These are phyloP conservation scores for Trichoderma sp. DNA, from an alignment of 2,329 filamentous ascomycete genomes.

Conservation along the genomic window DNA sequence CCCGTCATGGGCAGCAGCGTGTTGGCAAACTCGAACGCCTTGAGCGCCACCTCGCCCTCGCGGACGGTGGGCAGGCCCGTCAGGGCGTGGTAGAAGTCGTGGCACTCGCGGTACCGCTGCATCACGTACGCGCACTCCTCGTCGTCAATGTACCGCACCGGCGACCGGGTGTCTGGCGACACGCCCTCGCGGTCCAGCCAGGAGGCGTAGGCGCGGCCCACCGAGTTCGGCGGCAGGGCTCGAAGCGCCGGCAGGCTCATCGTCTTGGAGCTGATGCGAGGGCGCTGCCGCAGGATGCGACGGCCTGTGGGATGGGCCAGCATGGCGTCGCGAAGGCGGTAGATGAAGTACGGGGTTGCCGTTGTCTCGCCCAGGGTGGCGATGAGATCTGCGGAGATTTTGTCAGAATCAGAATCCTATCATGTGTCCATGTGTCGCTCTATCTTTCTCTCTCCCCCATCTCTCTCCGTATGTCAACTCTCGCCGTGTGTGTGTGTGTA, in stretches of 20 bases:
- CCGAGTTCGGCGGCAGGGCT: slow-evolving; percentile 67
- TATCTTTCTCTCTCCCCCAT: background rate
- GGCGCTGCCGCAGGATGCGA: slow-evolving; percentile 85
- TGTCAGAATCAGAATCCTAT: background rate
- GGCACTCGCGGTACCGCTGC: slow-evolving; percentile 95
- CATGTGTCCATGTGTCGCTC: background rate
- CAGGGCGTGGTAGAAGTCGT: slow-evolving; percentile 96
- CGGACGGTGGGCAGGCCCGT: slow-evolving; percentile 86
- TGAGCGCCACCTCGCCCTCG: slow-evolving; percentile 97
- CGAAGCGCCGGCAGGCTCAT: slow-evolving; percentile 70
- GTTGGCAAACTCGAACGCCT: slow-evolving; percentile 96
- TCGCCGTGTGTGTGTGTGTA: too few species aligned
- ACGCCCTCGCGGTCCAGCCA: slow-evolving; percentile 97
- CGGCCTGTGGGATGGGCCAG: slow-evolving; percentile 80
- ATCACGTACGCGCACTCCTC: slow-evolving; percentile 97
- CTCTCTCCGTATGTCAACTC: background rate
- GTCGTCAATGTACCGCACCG: slow-evolving; percentile 89
- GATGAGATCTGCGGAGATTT: slow-evolving; percentile 70
- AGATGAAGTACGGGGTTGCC: slow-evolving; percentile 91
- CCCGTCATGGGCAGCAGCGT: slow-evolving; percentile 95
- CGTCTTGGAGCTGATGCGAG: slow-evolving; percentile 79
- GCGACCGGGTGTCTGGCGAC: slow-evolving; percentile 81
- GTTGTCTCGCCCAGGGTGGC: slow-evolving; percentile 93
- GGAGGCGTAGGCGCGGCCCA: slow-evolving; percentile 79
- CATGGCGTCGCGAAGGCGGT: slow-evolving; percentile 90